phyloP scores from a whole-genome alignment of 2,329 filamentous ascomycete species.

The Botryotinia calthae region DNA sequence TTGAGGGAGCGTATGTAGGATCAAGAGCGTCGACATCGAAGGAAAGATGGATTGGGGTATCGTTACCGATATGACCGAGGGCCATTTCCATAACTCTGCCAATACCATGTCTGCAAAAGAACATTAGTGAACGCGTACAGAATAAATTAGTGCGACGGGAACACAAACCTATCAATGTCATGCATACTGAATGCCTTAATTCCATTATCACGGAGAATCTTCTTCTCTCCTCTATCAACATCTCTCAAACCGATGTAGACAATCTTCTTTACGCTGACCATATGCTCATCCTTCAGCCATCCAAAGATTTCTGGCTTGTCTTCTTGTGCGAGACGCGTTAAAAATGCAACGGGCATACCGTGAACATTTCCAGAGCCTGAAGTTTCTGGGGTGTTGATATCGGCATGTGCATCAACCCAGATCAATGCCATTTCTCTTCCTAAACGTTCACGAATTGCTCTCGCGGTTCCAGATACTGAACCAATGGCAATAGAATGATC shows the following conservation, averaged over 20 bases:
- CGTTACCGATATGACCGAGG: slow-evolving; percentile 88
- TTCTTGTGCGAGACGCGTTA: slow-evolving; percentile 79
- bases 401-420: slow-evolving; percentile 97
- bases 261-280: slow-evolving; percentile 72
- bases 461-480: slow-evolving; percentile 82
- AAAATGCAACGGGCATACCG: slow-evolving; percentile 93
- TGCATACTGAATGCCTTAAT: slow-evolving; percentile 99
- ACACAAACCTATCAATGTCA: slow-evolving; percentile 78
- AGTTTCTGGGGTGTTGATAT: slow-evolving; percentile 95
- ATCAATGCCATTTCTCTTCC: slow-evolving; percentile 86
- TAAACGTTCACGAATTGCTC: slow-evolving; percentile 80
- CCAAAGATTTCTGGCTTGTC: slow-evolving; percentile 79
- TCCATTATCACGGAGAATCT: slow-evolving; percentile 79
- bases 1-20: slow-evolving; percentile 93
- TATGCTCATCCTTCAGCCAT: slow-evolving; percentile 76
- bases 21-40: slow-evolving; percentile 97
- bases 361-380: slow-evolving; percentile 92
- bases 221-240: slow-evolving; percentile 92
- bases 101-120: slow-evolving; percentile 70
- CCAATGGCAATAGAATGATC: slow-evolving; percentile 97
- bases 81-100: slow-evolving; percentile 97
- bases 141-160: slow-evolving; percentile 5
- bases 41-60: slow-evolving; percentile 94
- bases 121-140: not conserved
- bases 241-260: slow-evolving; percentile 96